These are phyloP conservation scores for Aspergillus neoniger DNA, from an alignment of 2,329 filamentous ascomycete genomes.

Conservation along the genomic window DNA sequence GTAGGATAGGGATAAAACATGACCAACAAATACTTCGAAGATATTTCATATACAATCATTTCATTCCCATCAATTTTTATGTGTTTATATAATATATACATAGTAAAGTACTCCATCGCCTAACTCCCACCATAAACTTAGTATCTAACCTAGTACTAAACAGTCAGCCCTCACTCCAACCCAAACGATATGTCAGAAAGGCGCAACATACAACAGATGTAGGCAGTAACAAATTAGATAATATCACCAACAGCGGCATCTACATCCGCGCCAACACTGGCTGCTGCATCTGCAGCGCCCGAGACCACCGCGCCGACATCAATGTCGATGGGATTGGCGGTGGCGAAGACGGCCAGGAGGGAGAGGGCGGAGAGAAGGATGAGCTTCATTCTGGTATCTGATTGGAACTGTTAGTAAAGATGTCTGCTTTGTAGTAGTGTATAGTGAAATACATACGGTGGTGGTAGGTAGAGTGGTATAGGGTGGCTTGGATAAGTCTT, in stretches of 20 bases:
- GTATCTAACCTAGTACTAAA: too few relatives aligned
- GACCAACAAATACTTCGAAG: too few relatives aligned
- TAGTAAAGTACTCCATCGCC: too few relatives aligned
- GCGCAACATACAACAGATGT: background rate
- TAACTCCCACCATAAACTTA: too few relatives aligned
- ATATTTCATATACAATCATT: too few relatives aligned
- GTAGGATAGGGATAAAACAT: too few relatives aligned
- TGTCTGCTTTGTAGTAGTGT: background rate
- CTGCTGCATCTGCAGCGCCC: background rate
- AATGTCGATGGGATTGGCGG: background rate
- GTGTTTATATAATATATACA: too few relatives aligned
- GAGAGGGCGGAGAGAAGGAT: background rate
- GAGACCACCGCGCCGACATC: background rate
- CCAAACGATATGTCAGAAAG: too few relatives aligned
- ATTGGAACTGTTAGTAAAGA: too few relatives aligned
- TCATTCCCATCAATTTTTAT: too few relatives aligned
- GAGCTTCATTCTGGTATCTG: background rate
- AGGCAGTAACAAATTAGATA: background rate
- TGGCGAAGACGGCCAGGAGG: constrained; percentile 4
- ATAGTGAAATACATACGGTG: too few relatives aligned
- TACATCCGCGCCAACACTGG: background rate
- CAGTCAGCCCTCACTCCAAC: too few relatives aligned
- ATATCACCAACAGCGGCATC: background rate
- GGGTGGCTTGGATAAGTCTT: background rate
- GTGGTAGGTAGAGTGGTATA: background rate